Evolutionary conservation across 192 early-diverging fungal species (phyloP).

Genomic region (Coemansia interrupta): DNA sequence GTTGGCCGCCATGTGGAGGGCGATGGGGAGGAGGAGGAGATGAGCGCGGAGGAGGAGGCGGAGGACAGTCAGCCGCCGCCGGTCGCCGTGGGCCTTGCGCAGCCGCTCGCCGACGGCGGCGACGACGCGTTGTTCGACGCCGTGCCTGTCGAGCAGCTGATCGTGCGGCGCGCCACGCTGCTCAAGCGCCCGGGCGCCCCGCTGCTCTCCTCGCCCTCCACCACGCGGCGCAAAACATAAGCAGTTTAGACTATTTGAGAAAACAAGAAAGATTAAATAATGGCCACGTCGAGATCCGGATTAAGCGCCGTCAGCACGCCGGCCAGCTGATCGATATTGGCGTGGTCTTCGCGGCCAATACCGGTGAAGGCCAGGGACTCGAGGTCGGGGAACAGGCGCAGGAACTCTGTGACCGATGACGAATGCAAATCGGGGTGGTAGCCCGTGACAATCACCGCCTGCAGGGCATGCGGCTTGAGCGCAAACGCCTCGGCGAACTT

Average conservation of each 20-base stretch:
- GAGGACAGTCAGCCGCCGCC: not conserved
- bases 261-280: slow-evolving; percentile 15
- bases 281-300: slow-evolving; percentile 41
- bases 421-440: slow-evolving; percentile 49
- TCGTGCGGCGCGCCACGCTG: slow-evolving; percentile 33
- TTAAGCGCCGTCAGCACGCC: slow-evolving; percentile 48
- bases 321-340: slow-evolving; percentile 49
- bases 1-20: not conserved
- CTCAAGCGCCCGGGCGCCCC: slow-evolving; percentile 29
- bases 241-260: too few species aligned
- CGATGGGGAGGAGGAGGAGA: not conserved
- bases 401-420: slow-evolving; percentile 37
- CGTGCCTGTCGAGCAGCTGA: slow-evolving; percentile 43
- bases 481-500: slow-evolving; percentile 31
- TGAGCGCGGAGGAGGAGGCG: not conserved
- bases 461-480: slow-evolving; percentile 38
- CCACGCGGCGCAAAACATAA: slow-evolving; percentile 4
- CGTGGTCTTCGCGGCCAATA: slow-evolving; percentile 45
- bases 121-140: slow-evolving; percentile 12
- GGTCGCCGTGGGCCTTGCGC: not conserved
- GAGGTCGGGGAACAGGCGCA: slow-evolving; percentile 45
- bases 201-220: not conserved
- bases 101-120: slow-evolving; percentile 1
- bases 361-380: slow-evolving; percentile 40
- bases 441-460: slow-evolving; percentile 38